phyloP scores from a whole-genome alignment of 2,329 filamentous ascomycete species.

The Gaeumannomyces tritici region DNA sequence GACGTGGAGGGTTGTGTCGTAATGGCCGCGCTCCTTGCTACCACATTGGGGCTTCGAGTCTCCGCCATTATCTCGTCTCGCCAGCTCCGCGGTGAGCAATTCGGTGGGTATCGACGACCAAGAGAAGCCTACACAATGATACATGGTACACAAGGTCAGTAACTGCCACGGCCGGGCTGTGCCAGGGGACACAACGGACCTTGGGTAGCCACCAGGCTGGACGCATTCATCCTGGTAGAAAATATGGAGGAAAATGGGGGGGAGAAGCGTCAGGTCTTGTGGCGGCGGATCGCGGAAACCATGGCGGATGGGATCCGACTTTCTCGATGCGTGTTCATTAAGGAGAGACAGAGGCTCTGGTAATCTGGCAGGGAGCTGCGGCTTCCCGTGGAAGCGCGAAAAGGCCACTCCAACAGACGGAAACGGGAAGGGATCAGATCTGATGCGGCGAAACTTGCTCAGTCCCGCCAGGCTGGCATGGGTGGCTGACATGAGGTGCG shows the following conservation, averaged over 20 bases:
- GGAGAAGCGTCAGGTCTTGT: neutral
- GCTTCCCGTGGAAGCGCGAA: neutral
- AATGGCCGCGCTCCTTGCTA: conserved; percentile 40
- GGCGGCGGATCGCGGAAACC: neutral
- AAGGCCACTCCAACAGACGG: too few species aligned
- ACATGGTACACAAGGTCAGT: neutral
- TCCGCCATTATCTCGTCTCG: conserved; percentile 29
- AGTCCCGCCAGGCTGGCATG: too few species aligned
- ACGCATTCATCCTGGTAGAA: neutral
- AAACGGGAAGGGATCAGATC: too few species aligned
- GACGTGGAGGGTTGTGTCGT: conserved; percentile 59
- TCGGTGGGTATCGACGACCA: conserved; percentile 44
- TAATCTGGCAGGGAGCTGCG: neutral
- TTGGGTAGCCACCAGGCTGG: neutral
- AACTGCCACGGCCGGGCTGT: too few species aligned
- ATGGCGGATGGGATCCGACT: neutral
- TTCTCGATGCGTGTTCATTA: neutral
- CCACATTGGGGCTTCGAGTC: conserved; percentile 41
- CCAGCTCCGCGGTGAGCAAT: conserved; percentile 41
- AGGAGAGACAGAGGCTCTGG: neutral
- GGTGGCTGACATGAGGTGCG: neutral
- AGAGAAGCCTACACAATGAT: conserved; percentile 19
- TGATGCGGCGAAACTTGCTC: neutral
- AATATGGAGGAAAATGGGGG: neutral
- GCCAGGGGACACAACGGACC: neutral